These are phyloP conservation scores for sorghum (Sorghum bicolor) DNA, from an alignment of 176 grass and related monocot species.

Conservation along the genomic window Sorghum_bicolor_NCBIv3 NC_012872.2:68228001-68228500, in stretches of 20 bases:
- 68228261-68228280: background rate
- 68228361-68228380: slow-evolving; percentile 30
- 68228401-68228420: too few relatives aligned
- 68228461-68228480: slow-evolving; percentile 22
- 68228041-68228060: too few relatives aligned
- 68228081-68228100: too few relatives aligned
- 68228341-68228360: background rate
- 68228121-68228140: background rate
- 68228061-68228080: background rate
- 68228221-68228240: background rate
- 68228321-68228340: background rate
- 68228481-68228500: background rate
- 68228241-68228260: too few relatives aligned
- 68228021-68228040: too few relatives aligned
- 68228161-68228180: background rate
- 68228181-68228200: slow-evolving; percentile 9
- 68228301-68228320: background rate
- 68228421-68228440: too few relatives aligned
- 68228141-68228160: background rate
- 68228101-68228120: too few relatives aligned
- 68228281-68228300: slow-evolving; percentile 17
- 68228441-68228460: slow-evolving; percentile 23
- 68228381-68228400: too few relatives aligned
- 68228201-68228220: background rate
- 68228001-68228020: background rate